Conservation (phyloP, 192 early-diverging fungal species). For the Spizellomyces sp. region DNA sequence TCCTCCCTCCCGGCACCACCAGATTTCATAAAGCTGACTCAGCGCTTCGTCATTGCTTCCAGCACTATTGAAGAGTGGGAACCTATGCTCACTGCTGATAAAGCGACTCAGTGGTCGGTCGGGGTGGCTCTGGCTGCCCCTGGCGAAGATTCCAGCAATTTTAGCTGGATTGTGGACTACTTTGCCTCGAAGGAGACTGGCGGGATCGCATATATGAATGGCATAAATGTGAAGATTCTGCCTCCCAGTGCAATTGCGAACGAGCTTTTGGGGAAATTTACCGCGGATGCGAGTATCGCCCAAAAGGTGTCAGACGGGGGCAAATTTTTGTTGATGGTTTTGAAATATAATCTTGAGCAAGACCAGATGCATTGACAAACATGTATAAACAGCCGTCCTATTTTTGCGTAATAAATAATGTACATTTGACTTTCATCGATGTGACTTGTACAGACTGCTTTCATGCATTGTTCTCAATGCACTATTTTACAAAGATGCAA, state of each 20-base stretch:
- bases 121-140: neutral
- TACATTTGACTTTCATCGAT: too few relatives aligned
- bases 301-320: neutral
- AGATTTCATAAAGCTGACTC: conserved; percentile 9
- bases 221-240: neutral
- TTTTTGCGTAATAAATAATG: too few relatives aligned
- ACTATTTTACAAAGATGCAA: too few relatives aligned
- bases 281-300: neutral
- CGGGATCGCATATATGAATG: neutral
- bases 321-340: neutral
- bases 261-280: neutral
- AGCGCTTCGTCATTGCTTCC: conserved; percentile 14
- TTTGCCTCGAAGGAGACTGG: neutral
- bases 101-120: neutral
- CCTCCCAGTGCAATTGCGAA: neutral
- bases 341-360: neutral
- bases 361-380: too few relatives aligned
- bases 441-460: too few relatives aligned
- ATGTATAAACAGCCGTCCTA: too few relatives aligned
- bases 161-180: neutral
- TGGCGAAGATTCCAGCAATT: neutral
- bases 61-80: conserved; percentile 5
- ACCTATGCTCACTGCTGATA: neutral
- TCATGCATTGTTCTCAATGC: too few relatives aligned
- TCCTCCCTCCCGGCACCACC: neutral